A percentile compares a stretch with the other conserved stretches of the same genome.
Evolutionary conservation across 129 eudicot genomes (phyloP).

Genomic region (Heracleum sosnowskyi): DNA sequence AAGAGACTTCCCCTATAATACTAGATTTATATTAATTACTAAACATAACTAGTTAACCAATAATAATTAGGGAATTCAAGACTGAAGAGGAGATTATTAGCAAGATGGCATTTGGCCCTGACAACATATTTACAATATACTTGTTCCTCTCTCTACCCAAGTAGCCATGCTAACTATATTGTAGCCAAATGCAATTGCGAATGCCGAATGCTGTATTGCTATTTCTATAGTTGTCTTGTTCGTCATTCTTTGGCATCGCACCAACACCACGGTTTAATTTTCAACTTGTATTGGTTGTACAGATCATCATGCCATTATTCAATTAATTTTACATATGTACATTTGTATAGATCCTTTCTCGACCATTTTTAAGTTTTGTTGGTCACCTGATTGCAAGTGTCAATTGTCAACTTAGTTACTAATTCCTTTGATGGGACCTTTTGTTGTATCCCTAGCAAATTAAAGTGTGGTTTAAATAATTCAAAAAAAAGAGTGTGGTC

Average conservation of each 20-base stretch:
- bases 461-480: no score
- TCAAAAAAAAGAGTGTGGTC: no score
- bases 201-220: no score
- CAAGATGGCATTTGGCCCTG: background rate
- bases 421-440: no score
- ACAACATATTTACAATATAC: background rate
- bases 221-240: background rate
- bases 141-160: conserved; percentile 16
- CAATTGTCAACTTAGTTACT: no score
- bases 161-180: background rate
- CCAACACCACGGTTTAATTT: background rate
- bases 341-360: background rate
- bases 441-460: no score
- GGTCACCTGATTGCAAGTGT: background rate
- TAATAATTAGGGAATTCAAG: background rate
- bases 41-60: background rate
- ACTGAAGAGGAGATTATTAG: background rate
- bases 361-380: background rate
- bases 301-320: background rate
- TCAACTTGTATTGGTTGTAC: background rate
- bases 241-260: background rate
- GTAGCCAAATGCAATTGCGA: background rate
- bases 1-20: background rate
- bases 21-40: background rate
- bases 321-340: background rate